A percentile compares a stretch with the other conserved stretches of the same genome.
Evolutionary conservation across 768 basidiomycete species (phyloP).

Genomic region (Lentinula lateritia): DNA sequence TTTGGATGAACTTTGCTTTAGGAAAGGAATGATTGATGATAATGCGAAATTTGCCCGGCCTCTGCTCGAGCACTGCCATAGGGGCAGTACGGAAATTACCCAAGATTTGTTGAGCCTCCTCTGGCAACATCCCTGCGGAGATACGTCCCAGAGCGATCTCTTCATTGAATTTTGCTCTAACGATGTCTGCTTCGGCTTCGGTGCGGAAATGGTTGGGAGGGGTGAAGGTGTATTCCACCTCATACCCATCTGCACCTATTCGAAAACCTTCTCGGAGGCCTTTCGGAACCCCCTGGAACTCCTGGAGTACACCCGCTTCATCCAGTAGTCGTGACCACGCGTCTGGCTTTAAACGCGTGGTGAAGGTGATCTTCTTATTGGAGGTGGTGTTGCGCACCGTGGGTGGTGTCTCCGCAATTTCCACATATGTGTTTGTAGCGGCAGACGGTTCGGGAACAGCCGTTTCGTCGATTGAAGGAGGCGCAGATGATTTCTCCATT

Average conservation of each 20-base stretch:
- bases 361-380: too few relatives aligned
- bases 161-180: constrained; percentile 10
- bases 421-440: too few relatives aligned
- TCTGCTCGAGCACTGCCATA: constrained; percentile 19
- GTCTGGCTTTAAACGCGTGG: too few relatives aligned
- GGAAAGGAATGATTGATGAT: constrained; percentile 21
- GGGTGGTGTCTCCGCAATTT: too few relatives aligned
- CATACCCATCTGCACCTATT: constrained; percentile 10
- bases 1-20: neutral
- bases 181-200: constrained; percentile 5
- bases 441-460: too few relatives aligned
- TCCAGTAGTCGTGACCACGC: too few relatives aligned
- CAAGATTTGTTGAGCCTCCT: constrained; percentile 9
- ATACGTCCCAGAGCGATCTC: constrained; percentile 3
- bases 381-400: too few relatives aligned
- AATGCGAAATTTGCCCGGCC: constrained; percentile 14
- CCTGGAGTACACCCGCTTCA: constrained; percentile 6
- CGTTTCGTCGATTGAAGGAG: too few relatives aligned
- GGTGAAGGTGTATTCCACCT: constrained; percentile 6
- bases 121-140: neutral
- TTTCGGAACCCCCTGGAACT: constrained; percentile 11
- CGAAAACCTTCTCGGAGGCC: constrained; percentile 17
- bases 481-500: too few relatives aligned
- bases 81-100: constrained; percentile 21
- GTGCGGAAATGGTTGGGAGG: constrained; percentile 14